These are phyloP conservation scores for Xenoacremonium recifei DNA, from an alignment of 2,329 filamentous ascomycete species.

Conservation along the genomic window DNA sequence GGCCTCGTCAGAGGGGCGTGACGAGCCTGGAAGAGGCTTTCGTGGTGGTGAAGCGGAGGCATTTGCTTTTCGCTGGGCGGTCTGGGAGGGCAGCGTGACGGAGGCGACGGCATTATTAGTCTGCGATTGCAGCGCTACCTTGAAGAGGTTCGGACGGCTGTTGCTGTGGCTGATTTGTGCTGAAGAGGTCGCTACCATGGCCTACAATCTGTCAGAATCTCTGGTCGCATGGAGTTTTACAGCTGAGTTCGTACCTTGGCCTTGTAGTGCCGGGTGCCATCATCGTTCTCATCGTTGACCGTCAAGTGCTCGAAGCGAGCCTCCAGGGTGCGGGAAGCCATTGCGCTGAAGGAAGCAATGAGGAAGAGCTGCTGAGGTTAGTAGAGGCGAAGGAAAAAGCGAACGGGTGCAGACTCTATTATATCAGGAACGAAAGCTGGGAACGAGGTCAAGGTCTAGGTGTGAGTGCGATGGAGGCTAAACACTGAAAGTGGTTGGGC, in stretches of 20 bases:
- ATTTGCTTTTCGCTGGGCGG: conserved; percentile 52
- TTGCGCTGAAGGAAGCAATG: conserved; percentile 25
- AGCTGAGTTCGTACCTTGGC: conserved; percentile 68
- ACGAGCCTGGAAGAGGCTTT: conserved; percentile 46
- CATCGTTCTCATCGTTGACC: conserved; percentile 85
- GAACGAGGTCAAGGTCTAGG: conserved; percentile 4
- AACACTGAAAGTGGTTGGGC: not conserved
- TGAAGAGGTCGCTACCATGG: conserved; percentile 28
- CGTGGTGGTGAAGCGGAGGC: conserved; percentile 50
- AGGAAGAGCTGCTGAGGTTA: conserved; percentile 19
- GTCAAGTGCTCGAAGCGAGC: conserved; percentile 86
- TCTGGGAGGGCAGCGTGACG: conserved; percentile 67
- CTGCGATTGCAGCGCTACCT: conserved; percentile 78
- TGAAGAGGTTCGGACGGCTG: conserved; percentile 78
- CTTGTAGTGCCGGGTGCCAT: conserved; percentile 61
- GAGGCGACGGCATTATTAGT: conserved; percentile 65
- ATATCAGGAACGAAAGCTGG: no score
- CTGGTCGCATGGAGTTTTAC: no score
- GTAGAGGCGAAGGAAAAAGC: conserved; percentile 11
- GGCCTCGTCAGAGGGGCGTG: conserved; percentile 48
- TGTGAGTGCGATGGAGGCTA: not conserved
- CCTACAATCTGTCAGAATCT: conserved; percentile 41
- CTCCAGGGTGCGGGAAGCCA: conserved; percentile 80
- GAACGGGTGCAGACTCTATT: no score
- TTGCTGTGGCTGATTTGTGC: conserved; percentile 49